Percentiles rank a stretch among this genome's conserved stretches.
phyloP scores from a whole-genome alignment of 305 asterid species.

The Rubia balearica region DNA sequence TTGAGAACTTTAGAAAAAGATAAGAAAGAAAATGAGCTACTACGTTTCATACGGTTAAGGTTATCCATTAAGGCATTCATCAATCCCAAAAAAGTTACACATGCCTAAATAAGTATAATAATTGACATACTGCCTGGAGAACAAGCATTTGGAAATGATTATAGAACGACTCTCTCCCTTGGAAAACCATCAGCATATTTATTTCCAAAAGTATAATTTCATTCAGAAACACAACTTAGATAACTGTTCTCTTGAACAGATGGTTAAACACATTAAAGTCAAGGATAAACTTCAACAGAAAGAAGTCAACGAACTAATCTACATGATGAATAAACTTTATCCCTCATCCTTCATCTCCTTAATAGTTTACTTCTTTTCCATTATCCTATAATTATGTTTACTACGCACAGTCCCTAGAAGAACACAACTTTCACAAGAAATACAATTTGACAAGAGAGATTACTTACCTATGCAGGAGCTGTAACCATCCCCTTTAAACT shows the following conservation, averaged over 20 bases:
- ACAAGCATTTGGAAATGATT: background rate
- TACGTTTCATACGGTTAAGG: background rate
- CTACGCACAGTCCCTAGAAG: background rate
- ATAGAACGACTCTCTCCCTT: too few species aligned
- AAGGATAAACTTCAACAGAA: background rate
- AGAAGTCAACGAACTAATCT: background rate
- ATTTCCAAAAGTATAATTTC: background rate
- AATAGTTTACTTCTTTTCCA: background rate
- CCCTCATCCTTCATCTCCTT: background rate
- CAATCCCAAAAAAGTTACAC: background rate
- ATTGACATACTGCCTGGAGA: background rate
- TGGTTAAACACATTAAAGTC: background rate
- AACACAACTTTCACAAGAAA: background rate
- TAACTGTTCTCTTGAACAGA: background rate
- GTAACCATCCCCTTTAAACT: conserved; percentile 94
- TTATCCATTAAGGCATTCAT: background rate
- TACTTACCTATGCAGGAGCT: conserved; percentile 64
- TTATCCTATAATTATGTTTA: background rate
- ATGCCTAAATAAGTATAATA: background rate
- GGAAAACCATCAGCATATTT: background rate
- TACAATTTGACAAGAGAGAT: background rate
- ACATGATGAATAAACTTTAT: background rate
- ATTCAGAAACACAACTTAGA: background rate
- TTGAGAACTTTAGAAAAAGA: background rate
- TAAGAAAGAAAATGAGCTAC: background rate